Percentiles rank a stretch among this genome's conserved stretches.
These are phyloP conservation scores for Croton laevigatus DNA, from an alignment of 441 rosid species.

Conservation along the genomic window DNA sequence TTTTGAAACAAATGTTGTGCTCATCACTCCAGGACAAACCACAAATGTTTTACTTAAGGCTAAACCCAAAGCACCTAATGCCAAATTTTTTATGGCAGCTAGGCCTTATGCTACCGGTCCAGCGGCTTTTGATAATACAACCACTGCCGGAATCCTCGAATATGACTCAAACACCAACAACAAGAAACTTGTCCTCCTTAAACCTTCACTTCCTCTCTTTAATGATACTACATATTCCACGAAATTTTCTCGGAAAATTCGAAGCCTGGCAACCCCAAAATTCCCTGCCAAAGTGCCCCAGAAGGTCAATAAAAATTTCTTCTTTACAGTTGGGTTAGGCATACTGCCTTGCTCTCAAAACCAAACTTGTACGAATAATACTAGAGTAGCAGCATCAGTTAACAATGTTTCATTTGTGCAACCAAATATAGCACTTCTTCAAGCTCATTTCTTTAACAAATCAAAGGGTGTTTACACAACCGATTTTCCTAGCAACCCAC, in stretches of 20 bases:
- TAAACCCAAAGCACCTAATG: conserved; percentile 41
- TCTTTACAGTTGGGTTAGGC: conserved; percentile 67
- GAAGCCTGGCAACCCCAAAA: conserved; percentile 44
- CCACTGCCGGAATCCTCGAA: conserved; percentile 53
- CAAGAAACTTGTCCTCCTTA: conserved; percentile 41
- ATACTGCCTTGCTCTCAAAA: conserved; percentile 48
- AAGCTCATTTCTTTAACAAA: conserved; percentile 42
- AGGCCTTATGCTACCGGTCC: conserved; percentile 63
- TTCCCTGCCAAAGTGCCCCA: conserved; percentile 63
- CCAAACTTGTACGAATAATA: conserved; percentile 51
- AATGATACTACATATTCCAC: conserved; percentile 44
- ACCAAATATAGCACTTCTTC: conserved; percentile 47
- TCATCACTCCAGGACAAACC: conserved; percentile 69
- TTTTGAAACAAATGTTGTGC: conserved; percentile 41
- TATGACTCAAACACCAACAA: conserved; percentile 31
- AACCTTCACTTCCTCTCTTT: conserved; percentile 49
- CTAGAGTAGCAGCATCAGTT: conserved; percentile 52
- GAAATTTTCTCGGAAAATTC: conserved; percentile 38
- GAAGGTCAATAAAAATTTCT: conserved; percentile 37
- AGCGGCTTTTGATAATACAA: conserved; percentile 60
- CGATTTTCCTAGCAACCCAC: conserved; percentile 51
- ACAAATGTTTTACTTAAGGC: conserved; percentile 59
- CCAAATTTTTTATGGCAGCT: conserved; percentile 54
- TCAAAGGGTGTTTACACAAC: conserved; percentile 43
- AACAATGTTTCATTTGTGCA: conserved; percentile 57